A percentile compares a stretch with the other conserved stretches of the same genome.
Conservation (phyloP, 805 yeast species). For the Saturnispora diversa region DNA sequence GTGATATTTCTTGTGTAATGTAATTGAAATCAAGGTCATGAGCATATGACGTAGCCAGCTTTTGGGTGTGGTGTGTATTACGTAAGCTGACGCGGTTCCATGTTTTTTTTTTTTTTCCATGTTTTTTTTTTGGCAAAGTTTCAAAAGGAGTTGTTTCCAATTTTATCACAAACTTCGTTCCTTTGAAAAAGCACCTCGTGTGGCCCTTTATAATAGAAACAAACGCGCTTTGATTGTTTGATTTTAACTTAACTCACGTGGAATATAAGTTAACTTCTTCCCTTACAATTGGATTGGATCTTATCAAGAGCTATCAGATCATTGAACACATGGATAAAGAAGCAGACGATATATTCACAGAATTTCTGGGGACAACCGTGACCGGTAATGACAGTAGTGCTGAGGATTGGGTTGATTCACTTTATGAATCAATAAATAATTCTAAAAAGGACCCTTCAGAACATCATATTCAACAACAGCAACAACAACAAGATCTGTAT, state of each 20-base stretch:
- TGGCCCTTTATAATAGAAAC: too few species aligned
- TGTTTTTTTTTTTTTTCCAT: too few species aligned
- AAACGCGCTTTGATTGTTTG: too few species aligned
- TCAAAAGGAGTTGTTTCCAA: not conserved
- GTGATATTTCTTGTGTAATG: too few species aligned
- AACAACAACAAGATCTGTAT: constrained; percentile 3
- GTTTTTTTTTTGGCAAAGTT: constrained; percentile 1
- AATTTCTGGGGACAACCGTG: constrained; percentile 8
- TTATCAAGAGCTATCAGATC: not conserved
- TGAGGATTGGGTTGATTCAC: constrained; percentile 10
- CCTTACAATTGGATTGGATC: too few species aligned
- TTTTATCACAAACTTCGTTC: constrained; percentile 1
- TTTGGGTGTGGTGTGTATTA: too few species aligned
- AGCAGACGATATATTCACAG: constrained; percentile 14
- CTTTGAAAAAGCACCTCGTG: not conserved
- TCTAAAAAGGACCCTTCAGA: not conserved
- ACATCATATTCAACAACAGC: not conserved
- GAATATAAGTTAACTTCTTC: too few species aligned
- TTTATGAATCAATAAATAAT: constrained; percentile 7
- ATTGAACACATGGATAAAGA: constrained; percentile 1
- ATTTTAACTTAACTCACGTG: too few species aligned
- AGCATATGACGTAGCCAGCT: not conserved
- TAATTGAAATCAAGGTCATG: too few species aligned
- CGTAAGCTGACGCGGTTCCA: too few species aligned
- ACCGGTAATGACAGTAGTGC: not conserved